Evolutionary conservation across 805 yeast species (phyloP), one percentile per base, ranked within the genome.

Genomic region (Maudiozyma saulgeensis): DNA sequence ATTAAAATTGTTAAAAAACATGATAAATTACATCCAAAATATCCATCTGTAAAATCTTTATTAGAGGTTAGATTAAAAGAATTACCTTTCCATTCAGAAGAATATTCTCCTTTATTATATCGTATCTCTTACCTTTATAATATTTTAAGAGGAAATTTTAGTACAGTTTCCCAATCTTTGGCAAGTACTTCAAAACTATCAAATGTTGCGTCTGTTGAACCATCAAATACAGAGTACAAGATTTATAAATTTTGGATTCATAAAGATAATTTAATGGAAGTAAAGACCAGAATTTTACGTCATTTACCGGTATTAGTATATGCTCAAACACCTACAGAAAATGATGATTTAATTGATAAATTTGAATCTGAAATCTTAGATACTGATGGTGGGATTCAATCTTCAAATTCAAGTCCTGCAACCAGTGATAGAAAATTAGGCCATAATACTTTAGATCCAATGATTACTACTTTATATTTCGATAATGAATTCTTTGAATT

Each of bases 261-360:
- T 66, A 90, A 91, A n/a, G 99, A 93, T 58, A 86, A 88, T 64
- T 66, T 93, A 64, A 90, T 91, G 96, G 98, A 91, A 70, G 96
- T 90, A 49, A 91, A 91, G 71, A 88, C 98, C n/a, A 81, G 89
- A 51, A 87, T 91, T 56, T 77, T 91, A 63, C 84, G 98, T 66
- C 95, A 88, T 60, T 77, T 91, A 56, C 99, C 99, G 1, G 95
- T 90, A 6, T 75, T 91, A 53, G 85, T 91, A 44, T 93, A 89
- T 59, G 70, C 72, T 39, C 60, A 68, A 4, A 66, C 67, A 4
- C 66, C 68, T 6, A 54, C 58, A 62, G 77, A 64, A 32, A 59
- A 59, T 44, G 63, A 57, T 46, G 62, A 60, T 41, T 48, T 63
- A 38, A 50, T 63, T 11, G 54, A 61, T 48, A 53, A 60, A 35